Evolutionary conservation across 1,284 basidiomycete genomes (phyloP).

Genomic region (Fomitiporia mediterranea): DNA sequence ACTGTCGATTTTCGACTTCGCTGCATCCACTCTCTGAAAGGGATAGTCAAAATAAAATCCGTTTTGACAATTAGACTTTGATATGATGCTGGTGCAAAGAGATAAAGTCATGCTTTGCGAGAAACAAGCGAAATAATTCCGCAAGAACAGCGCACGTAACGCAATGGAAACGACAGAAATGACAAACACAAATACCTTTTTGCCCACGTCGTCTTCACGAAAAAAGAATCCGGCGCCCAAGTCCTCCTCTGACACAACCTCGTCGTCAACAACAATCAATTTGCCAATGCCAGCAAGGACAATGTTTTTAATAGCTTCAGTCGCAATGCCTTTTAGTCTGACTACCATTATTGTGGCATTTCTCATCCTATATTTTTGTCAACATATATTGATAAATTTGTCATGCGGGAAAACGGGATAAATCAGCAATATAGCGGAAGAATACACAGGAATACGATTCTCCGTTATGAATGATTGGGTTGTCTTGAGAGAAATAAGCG

Average conservation of each 20-base stretch:
- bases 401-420: constrained; percentile 8
- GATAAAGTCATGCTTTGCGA: constrained; percentile 37
- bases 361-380: constrained; percentile 66
- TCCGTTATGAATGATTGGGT: constrained; percentile 2
- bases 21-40: constrained; percentile 75
- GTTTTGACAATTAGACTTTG: constrained; percentile 14
- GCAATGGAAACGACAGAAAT: not conserved
- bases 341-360: constrained; percentile 88
- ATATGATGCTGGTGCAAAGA: not conserved
- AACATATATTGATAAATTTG: constrained; percentile 13
- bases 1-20: constrained; percentile 78
- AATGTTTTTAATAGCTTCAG: constrained; percentile 97
- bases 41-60: constrained; percentile 14
- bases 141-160: constrained; percentile 16
- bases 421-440: constrained; percentile 19
- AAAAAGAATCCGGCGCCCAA: constrained; percentile 93
- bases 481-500: not conserved
- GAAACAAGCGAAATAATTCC: constrained; percentile 11
- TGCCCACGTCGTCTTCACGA: constrained; percentile 87
- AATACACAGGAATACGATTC: not conserved
- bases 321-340: constrained; percentile 79
- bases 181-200: constrained; percentile 55
- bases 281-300: constrained; percentile 75
- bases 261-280: constrained; percentile 62
- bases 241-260: constrained; percentile 68